A percentile compares a stretch with the other conserved stretches of the same genome.
phyloP scores from a whole-genome alignment of 192 early-diverging fungal species.

The Entomortierella chlamydospora region DNA sequence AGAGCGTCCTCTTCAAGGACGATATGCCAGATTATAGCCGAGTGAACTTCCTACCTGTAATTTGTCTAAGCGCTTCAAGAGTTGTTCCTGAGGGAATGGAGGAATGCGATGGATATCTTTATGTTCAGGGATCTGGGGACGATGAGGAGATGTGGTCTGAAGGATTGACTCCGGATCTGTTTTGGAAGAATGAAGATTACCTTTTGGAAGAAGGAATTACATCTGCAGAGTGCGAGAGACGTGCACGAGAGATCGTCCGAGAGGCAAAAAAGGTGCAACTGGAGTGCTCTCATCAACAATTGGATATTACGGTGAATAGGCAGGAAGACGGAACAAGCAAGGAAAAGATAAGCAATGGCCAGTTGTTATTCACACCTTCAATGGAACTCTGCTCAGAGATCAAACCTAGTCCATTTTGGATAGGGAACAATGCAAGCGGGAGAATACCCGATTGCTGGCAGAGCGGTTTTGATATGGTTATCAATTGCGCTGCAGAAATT shows the following conservation, averaged over 20 bases:
- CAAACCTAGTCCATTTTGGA: constrained; percentile 45
- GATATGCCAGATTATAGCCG: constrained; percentile 61
- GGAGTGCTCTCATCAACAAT: constrained; percentile 10
- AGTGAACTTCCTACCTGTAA: constrained; percentile 75
- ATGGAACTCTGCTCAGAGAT: constrained; percentile 52
- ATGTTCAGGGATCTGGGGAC: constrained; percentile 92
- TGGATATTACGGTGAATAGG: not conserved
- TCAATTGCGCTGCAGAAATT: constrained; percentile 73
- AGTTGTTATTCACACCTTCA: constrained; percentile 29
- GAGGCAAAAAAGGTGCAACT: constrained; percentile 17
- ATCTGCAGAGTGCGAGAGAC: constrained; percentile 28
- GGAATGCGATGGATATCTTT: constrained; percentile 67
- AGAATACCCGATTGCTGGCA: constrained; percentile 42
- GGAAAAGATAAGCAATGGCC: not conserved
- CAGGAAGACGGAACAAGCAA: not conserved
- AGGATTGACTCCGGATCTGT: constrained; percentile 51
- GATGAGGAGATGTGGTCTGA: constrained; percentile 89
- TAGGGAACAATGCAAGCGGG: constrained; percentile 50
- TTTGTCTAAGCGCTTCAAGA: constrained; percentile 82
- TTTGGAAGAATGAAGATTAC: constrained; percentile 47
- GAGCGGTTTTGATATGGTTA: constrained; percentile 77
- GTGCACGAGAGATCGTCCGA: constrained; percentile 27
- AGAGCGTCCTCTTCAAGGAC: constrained; percentile 57
- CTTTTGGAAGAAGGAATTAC: constrained; percentile 39
- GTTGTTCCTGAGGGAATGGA: constrained; percentile 62